Evolutionary conservation across 768 basidiomycete genomes (phyloP), one percentile per base, ranked within the genome.

Genomic region (Nidularia sp.): DNA sequence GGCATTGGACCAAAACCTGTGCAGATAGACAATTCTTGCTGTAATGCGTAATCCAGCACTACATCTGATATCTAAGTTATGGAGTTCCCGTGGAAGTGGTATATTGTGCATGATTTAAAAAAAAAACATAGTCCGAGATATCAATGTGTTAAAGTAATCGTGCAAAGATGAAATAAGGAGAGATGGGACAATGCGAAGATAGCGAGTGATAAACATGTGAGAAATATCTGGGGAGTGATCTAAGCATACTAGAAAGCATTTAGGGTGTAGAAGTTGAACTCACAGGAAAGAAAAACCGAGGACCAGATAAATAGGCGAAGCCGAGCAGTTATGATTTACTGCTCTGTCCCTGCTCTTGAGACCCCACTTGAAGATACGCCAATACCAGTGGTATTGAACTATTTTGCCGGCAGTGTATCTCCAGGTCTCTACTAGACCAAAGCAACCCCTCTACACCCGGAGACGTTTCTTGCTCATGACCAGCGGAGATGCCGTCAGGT

Each of bases 401-500:
- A 60, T 97, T 98, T 67, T 97, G 94, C 57, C 85, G 83, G 64
- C 93, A 95, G 33, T 90, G 81, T 60, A 87, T 68, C 62, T 90
- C 85, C 54, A 98, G 69, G 60, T 96, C 94, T 52, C 84, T 83
- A n/a, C 89, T 84, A 34, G 84, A 88, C 85, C 87, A 90, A 50
- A 84, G 56, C 36, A 76, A 77, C 34, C 79, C 79, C 56, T 75
- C 78, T 55, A 52, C 57, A 53, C 43, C 58, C 50, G 45, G 53
- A 10, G 53, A 57, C 5, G 47, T 47, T 15, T 34, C 39, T 34
- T 29, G 31, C n/a, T 44, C 29, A 35, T 51, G 10, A 44, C 9
- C 41, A 7, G 50, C 49, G 13, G 9, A 10, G 13, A 12, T 36
- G 18, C 18, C 18, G 47, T 53, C 53, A 42, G 42, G 44, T 39